Conservation (phyloP, 2,329 filamentous ascomycete species). For the Diaporthe eres region DNA sequence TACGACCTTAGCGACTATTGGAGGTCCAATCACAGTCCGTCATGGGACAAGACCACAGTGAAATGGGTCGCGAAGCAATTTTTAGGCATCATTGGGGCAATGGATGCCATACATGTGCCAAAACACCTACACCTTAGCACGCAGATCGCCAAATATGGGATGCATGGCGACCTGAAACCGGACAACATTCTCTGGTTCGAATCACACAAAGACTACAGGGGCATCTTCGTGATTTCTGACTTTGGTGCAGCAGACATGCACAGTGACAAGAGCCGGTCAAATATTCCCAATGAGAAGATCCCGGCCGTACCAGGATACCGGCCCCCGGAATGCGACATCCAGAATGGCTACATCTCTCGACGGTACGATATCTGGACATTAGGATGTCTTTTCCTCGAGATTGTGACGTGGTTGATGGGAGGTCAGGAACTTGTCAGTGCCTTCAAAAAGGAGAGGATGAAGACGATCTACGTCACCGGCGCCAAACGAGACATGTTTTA, state of each 20-base stretch:
- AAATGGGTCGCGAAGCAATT: not conserved
- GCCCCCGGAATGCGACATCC: conserved; percentile 12
- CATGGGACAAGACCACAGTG: not conserved
- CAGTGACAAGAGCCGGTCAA: conserved; percentile 1
- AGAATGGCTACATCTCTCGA: not conserved
- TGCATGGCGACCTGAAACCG: not conserved
- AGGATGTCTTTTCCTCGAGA: not conserved
- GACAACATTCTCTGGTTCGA: not conserved
- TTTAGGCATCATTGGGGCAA: not conserved
- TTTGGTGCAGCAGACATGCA: not conserved
- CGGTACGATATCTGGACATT: not conserved
- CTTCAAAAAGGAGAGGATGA: not conserved
- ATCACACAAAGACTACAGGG: not conserved
- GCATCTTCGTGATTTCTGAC: not conserved
- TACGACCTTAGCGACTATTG: not conserved
- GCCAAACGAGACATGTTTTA: not conserved
- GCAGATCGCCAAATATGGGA: not conserved
- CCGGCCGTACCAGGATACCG: not conserved
- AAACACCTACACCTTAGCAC: not conserved
- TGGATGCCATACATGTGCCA: not conserved
- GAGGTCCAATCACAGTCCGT: not conserved
- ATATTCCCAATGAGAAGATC: conserved; percentile 5
- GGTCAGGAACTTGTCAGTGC: not conserved
- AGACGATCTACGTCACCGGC: not conserved
- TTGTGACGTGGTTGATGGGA: not conserved